Evolutionary conservation across 371 early-diverging fungal species (phyloP), one percentile per base, ranked within the genome.

Genomic region (Mucor irregularis): DNA sequence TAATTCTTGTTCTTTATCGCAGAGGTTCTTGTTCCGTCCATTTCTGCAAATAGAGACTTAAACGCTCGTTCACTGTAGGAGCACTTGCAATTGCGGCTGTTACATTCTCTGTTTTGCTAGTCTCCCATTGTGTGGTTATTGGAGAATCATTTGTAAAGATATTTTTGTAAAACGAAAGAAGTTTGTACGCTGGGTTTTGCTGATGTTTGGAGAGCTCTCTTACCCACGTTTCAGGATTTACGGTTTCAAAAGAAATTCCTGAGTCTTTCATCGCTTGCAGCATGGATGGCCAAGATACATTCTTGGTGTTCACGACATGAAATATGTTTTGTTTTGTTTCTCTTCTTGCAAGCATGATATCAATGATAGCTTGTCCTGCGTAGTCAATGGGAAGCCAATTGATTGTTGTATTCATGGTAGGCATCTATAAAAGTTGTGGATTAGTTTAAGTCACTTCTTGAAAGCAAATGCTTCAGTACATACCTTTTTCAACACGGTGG

Each of bases 341-440:
- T 5, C 53, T 54, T 8, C 28, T 26, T 6, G 28, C 14, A 16
- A 68, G 39, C 67, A 76, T 66, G 8, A 76, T 68, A 22, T 73
- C 67, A 1, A 37, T 38, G 37, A 76, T 73, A 16, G 58, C 34
- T 2, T 51, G 26, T 2, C 71, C 60, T 16, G 76, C 71, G 43
- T 52, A 53, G 40, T 76, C 67, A 11, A 73, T 64, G 10, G 71
- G 53, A 16, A 70, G 51, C 76, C 76, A 76, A 49, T 76, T 73
- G 29, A 76, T 58, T 13, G 22, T 17, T 2, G 25, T 49, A 10
- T 64, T 48, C 1, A 73, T 30, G 3, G 13, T 29, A 16, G 73
- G 73, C 72, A 72, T 72, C n/a, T n/a, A n/a, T n/a, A n/a, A n/a
- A n/a, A n/a, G n/a, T n/a, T n/a, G n/a, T n/a, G n/a, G n/a, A n/a